These are phyloP conservation scores for Meredithiella fracta DNA, from an alignment of 2,329 filamentous ascomycete genomes.

Conservation along the genomic window DNA sequence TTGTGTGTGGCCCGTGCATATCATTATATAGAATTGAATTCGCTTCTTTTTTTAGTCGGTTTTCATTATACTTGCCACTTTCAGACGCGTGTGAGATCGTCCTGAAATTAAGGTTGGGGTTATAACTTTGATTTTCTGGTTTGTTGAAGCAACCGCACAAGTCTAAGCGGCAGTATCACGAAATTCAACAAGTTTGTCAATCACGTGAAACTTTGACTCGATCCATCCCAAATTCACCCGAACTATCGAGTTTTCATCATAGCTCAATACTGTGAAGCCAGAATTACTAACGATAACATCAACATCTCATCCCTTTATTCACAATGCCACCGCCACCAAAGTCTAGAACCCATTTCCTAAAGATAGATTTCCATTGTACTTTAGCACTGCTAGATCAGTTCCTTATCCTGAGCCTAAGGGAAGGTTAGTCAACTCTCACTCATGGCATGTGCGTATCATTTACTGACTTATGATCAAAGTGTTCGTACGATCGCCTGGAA, in stretches of 20 bases:
- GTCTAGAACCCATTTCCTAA: slow-evolving; percentile 40
- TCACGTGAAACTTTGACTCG: not conserved
- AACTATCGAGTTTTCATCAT: not conserved
- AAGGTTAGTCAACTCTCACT: slow-evolving; percentile 55
- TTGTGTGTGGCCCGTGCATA: not conserved
- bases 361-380: slow-evolving; percentile 50
- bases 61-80: not conserved
- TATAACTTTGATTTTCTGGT: not conserved
- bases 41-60: not conserved
- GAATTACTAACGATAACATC: not conserved
- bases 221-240: not conserved
- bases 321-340: slow-evolving; percentile 1
- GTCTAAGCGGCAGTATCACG: no score
- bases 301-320: not conserved
- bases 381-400: slow-evolving; percentile 52
- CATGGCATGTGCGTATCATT: slow-evolving; percentile 51
- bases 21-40: not conserved
- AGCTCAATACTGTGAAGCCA: not conserved
- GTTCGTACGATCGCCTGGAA: slow-evolving; percentile 80
- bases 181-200: no score
- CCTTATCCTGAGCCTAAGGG: slow-evolving; percentile 45
- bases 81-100: not conserved
- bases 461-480: slow-evolving; percentile 25
- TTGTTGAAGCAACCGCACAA: no score
- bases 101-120: not conserved